Evolutionary conservation across 1,284 basidiomycete genomes (phyloP).

Genomic region (Hymenochaete sp.): DNA sequence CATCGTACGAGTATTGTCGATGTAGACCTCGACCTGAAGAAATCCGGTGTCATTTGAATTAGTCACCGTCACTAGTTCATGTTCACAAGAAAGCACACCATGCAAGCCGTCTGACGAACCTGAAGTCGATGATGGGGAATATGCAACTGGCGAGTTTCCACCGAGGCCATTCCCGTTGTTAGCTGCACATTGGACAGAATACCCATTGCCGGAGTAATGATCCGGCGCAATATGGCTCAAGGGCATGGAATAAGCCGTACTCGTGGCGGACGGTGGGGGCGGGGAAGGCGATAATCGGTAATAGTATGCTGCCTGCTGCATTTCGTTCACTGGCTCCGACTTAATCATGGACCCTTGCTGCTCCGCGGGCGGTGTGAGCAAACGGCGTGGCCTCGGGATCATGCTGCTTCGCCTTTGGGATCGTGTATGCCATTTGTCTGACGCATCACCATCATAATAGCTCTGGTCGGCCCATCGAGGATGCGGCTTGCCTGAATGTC

Average conservation of each 20-base stretch:
- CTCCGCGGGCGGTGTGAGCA: conserved; percentile 24
- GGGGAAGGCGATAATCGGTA: conserved; percentile 57
- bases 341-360: conserved; percentile 15
- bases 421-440: conserved; percentile 77
- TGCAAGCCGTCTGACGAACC: conserved; percentile 13
- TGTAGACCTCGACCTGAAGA: conserved; percentile 3
- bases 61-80: neutral
- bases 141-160: conserved; percentile 14
- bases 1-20: conserved; percentile 22
- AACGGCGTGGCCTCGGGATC: conserved; percentile 28
- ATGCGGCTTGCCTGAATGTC: conserved; percentile 61
- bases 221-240: conserved; percentile 25
- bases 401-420: conserved; percentile 52
- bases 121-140: conserved; percentile 16
- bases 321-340: conserved; percentile 23
- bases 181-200: conserved; percentile 3
- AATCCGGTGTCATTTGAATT: too few relatives aligned
- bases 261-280: conserved; percentile 32
- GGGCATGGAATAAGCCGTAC: conserved; percentile 29
- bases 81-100: conserved; percentile 2
- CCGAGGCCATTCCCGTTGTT: conserved; percentile 5
- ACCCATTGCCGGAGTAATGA: conserved; percentile 4
- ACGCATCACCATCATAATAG: conserved; percentile 60
- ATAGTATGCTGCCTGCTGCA: conserved; percentile 31
- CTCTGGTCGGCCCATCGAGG: conserved; percentile 72